phyloP scores from a whole-genome alignment of 306 rosid genomes.

The Myrica gale region DNA sequence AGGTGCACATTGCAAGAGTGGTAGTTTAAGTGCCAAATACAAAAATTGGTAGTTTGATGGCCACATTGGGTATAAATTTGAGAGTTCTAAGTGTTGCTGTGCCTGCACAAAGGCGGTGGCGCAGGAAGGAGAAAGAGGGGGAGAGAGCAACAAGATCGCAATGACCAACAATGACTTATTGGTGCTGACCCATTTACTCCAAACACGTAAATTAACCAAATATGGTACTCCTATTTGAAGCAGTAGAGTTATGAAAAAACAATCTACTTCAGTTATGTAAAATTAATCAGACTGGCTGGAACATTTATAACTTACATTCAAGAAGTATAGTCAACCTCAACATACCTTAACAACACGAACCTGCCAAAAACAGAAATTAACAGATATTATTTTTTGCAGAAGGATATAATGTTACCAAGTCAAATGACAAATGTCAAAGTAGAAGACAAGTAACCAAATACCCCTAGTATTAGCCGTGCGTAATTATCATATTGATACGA shows the following conservation, averaged over 20 bases:
- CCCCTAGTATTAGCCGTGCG: neutral
- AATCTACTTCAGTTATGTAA: neutral
- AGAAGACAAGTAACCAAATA: neutral
- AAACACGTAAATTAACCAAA: neutral
- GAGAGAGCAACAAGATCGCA: neutral
- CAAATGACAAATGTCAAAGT: conserved; percentile 10
- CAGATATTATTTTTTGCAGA: conserved; percentile 2
- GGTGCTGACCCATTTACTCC: neutral
- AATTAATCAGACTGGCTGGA: neutral
- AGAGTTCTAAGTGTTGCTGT: no score
- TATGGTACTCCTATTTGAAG: neutral
- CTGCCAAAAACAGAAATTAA: conserved; percentile 53
- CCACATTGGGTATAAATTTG: no score
- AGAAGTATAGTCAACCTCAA: conserved; percentile 35
- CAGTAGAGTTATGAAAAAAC: neutral
- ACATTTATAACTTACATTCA: conserved; percentile 41
- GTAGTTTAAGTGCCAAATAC: no score
- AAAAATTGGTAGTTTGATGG: no score
- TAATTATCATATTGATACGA: neutral
- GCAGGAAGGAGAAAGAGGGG: neutral
- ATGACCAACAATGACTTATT: neutral
- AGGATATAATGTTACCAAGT: conserved; percentile 2
- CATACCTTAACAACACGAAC: conserved; percentile 95
- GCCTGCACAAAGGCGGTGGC: no score
- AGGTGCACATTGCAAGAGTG: no score